A percentile compares a stretch with the other conserved stretches of the same genome.
These are phyloP conservation scores for Dinochytrium kinnereticum DNA, from an alignment of 371 early-diverging fungal species.

Conservation along the genomic window DNA sequence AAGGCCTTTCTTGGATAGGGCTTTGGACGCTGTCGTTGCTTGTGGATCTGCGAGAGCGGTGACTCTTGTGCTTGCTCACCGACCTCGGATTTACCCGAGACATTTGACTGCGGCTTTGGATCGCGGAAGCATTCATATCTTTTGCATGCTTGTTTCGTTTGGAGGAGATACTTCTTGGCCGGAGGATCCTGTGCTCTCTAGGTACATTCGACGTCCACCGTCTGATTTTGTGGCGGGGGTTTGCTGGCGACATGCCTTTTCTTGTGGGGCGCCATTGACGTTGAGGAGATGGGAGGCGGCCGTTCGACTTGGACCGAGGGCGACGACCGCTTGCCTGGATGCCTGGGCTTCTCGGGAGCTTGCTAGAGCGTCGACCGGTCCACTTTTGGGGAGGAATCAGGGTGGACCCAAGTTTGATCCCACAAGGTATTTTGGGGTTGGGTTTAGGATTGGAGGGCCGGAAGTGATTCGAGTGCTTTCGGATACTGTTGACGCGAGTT, in stretches of 20 bases:
- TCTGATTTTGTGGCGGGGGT: slow-evolving; percentile 18
- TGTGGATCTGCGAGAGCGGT: slow-evolving; percentile 22
- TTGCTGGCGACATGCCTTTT: slow-evolving; percentile 32
- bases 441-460: slow-evolving; percentile 27
- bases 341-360: background rate
- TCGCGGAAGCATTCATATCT: slow-evolving; percentile 16
- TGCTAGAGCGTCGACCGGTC: background rate
- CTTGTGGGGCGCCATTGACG: slow-evolving; percentile 20
- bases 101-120: slow-evolving; percentile 36
- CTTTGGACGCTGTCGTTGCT: slow-evolving; percentile 30
- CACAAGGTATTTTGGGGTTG: slow-evolving; percentile 24
- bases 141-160: slow-evolving; percentile 21
- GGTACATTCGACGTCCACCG: slow-evolving; percentile 15
- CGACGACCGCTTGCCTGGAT: slow-evolving; percentile 26
- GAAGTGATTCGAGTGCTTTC: slow-evolving; percentile 28
- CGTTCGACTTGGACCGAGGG: slow-evolving; percentile 24
- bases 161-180: slow-evolving; percentile 30
- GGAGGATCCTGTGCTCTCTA: slow-evolving; percentile 26
- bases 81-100: slow-evolving; percentile 20
- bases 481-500: slow-evolving; percentile 26
- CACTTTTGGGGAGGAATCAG: too few relatives aligned
- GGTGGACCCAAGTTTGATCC: slow-evolving; percentile 19
- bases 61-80: slow-evolving; percentile 18
- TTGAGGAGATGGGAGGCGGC: slow-evolving; percentile 30
- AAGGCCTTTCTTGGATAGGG: slow-evolving; percentile 21